phyloP scores from a whole-genome alignment of 2,329 filamentous ascomycete genomes.

The Parastagonospora avenae region DNA sequence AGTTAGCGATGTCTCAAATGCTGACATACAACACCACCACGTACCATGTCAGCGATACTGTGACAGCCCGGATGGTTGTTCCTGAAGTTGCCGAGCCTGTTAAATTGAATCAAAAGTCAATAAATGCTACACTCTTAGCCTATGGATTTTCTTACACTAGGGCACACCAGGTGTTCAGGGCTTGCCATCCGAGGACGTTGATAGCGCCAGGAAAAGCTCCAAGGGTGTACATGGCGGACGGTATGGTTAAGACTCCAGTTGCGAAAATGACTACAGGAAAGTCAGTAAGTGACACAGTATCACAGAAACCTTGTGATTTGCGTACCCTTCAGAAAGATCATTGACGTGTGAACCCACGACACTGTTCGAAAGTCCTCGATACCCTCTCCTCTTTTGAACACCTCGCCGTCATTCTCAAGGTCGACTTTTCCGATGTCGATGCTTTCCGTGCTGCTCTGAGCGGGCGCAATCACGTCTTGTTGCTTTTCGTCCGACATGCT shows the following conservation, averaged over 20 bases:
- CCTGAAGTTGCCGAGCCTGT: constrained; percentile 44
- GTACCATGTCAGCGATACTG: constrained; percentile 60
- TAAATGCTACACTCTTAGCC: too few relatives aligned
- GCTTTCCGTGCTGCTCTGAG: constrained; percentile 26
- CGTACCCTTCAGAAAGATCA: constrained; percentile 59
- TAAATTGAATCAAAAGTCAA: too few relatives aligned
- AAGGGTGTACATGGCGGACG: constrained; percentile 54
- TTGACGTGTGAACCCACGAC: constrained; percentile 56
- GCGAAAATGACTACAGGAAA: constrained; percentile 51
- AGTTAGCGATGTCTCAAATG: too few relatives aligned
- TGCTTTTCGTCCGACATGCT: constrained; percentile 34
- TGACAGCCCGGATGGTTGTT: constrained; percentile 58
- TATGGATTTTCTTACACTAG: constrained; percentile 53
- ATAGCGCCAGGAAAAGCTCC: constrained; percentile 56
- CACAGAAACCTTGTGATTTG: background rate
- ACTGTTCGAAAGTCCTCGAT: constrained; percentile 61
- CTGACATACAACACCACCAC: too few relatives aligned
- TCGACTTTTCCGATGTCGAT: constrained; percentile 27
- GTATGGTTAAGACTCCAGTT: constrained; percentile 57
- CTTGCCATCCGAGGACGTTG: constrained; percentile 55
- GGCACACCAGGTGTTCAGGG: constrained; percentile 57
- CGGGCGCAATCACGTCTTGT: constrained; percentile 27
- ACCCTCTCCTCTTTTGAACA: constrained; percentile 56
- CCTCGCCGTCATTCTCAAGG: constrained; percentile 49
- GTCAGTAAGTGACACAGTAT: background rate